Percentiles rank a stretch among this genome's conserved stretches.
These are phyloP conservation scores for Globisporangium solare DNA, from an alignment of 352 stramenopile genomes.

Conservation along the genomic window DNA sequence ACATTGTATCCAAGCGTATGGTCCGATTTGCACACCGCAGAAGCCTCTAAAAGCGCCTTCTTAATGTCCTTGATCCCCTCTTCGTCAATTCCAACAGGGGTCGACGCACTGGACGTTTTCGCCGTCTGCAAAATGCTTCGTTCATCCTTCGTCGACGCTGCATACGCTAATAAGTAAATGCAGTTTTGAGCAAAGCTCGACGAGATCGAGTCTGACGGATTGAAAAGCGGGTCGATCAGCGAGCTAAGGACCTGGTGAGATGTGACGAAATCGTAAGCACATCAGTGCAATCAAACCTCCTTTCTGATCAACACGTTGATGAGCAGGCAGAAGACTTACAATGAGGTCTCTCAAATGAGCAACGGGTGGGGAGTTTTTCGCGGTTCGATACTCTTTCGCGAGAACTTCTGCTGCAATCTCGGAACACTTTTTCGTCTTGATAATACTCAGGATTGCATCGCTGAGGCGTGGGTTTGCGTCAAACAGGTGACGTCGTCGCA, in stretches of 20 bases:
- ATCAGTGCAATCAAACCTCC: no score
- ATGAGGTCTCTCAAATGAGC: conserved; percentile 68
- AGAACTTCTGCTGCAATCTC: conserved; percentile 53
- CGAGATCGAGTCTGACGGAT: conserved; percentile 60
- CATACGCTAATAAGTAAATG: conserved; percentile 68
- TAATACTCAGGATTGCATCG: conserved; percentile 68
- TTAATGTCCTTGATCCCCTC: conserved; percentile 61
- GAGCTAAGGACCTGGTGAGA: conserved; percentile 61
- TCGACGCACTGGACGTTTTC: conserved; percentile 14
- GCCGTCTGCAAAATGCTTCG: conserved; percentile 61
- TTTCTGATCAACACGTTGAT: no score
- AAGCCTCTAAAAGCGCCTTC: conserved; percentile 64
- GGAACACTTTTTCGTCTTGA: conserved; percentile 72
- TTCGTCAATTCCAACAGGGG: conserved; percentile 39
- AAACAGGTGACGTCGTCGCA: conserved; percentile 62
- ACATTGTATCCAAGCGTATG: conserved; percentile 87
- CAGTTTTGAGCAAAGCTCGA: conserved; percentile 60
- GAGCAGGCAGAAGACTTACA: conserved; percentile 24
- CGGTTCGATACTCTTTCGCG: conserved; percentile 58
- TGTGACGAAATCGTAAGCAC: background rate
- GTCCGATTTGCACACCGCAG: conserved; percentile 76
- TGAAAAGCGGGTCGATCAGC: conserved; percentile 78
- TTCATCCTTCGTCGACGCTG: conserved; percentile 70
- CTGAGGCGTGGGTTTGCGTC: conserved; percentile 53
- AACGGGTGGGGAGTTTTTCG: conserved; percentile 47